Conservation (phyloP, 202 grass and related monocot species). For the Brachypodium distachyon region DNA sequence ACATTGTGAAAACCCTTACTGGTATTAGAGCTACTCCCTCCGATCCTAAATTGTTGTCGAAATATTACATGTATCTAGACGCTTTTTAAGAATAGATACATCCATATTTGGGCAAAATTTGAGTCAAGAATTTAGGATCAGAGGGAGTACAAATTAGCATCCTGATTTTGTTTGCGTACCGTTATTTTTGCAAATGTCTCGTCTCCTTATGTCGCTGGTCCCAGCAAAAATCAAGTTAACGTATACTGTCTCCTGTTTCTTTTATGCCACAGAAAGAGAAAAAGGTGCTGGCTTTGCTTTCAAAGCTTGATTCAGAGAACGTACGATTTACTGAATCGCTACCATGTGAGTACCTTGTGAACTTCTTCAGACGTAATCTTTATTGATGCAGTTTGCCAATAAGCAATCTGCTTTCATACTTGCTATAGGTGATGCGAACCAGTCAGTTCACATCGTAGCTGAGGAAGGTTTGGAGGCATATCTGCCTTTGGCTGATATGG, state of each 20-base stretch:
- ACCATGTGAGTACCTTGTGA: slow-evolving; percentile 40
- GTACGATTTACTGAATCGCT: slow-evolving; percentile 66
- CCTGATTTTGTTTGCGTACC: not conserved
- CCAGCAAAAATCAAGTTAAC: not conserved
- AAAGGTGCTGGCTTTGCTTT: slow-evolving; percentile 67
- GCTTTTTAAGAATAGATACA: no score
- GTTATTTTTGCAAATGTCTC: not conserved
- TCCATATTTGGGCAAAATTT: no score
- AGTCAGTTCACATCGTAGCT: slow-evolving; percentile 88
- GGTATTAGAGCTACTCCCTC: no score
- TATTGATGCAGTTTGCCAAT: slow-evolving; percentile 5
- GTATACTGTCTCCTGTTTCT: not conserved
- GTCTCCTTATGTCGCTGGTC: no score
- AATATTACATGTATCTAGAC: no score
- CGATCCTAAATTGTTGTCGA: no score
- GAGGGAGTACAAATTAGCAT: not conserved
- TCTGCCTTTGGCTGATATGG: slow-evolving; percentile 91
- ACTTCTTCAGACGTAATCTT: not conserved
- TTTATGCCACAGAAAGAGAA: slow-evolving; percentile 63
- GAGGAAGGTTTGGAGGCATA: slow-evolving; percentile 81
- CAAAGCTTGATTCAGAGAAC: slow-evolving; percentile 74
- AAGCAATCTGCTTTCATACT: not conserved
- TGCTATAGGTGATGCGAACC: slow-evolving; percentile 67
- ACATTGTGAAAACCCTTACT: not conserved
- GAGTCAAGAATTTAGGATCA: no score